phyloP scores from a whole-genome alignment of 2,329 filamentous ascomycete genomes.

The Lecanicillium sp. region DNA sequence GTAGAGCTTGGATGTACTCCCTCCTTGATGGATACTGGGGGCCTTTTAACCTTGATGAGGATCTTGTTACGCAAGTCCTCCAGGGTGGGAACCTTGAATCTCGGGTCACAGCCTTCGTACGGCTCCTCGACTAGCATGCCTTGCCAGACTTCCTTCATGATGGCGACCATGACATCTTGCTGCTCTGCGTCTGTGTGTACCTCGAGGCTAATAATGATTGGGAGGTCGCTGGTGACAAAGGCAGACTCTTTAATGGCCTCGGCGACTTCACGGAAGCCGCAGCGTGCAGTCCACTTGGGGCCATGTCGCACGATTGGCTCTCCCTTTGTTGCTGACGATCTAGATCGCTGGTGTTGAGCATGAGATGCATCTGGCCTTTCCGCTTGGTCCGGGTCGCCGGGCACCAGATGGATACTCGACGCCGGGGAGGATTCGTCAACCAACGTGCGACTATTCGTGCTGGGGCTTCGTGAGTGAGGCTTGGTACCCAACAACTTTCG shows the following conservation, averaged over 20 bases:
- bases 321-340: constrained; percentile 27
- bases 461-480: constrained; percentile 31
- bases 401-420: constrained; percentile 19
- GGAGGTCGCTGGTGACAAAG: constrained; percentile 67
- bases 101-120: constrained; percentile 42
- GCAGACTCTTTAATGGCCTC: constrained; percentile 70
- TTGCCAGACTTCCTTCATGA: constrained; percentile 86
- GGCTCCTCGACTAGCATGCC: constrained; percentile 59
- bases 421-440: constrained; percentile 22
- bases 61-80: constrained; percentile 72
- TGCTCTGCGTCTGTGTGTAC: constrained; percentile 78
- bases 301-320: constrained; percentile 80
- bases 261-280: constrained; percentile 83
- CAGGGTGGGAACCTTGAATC: constrained; percentile 57
- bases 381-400: constrained; percentile 23
- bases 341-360: constrained; percentile 15
- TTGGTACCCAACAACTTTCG: constrained; percentile 21
- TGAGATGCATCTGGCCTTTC: constrained; percentile 25
- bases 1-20: constrained; percentile 7
- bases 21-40: constrained; percentile 22
- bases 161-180: constrained; percentile 86
- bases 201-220: constrained; percentile 86
- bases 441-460: constrained; percentile 24
- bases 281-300: constrained; percentile 77
- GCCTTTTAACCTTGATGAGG: constrained; percentile 70